Percentiles rank a stretch among this genome's conserved stretches.
Conservation (phyloP, 495 filamentous ascomycete species). For the Letharia lupina region DNA sequence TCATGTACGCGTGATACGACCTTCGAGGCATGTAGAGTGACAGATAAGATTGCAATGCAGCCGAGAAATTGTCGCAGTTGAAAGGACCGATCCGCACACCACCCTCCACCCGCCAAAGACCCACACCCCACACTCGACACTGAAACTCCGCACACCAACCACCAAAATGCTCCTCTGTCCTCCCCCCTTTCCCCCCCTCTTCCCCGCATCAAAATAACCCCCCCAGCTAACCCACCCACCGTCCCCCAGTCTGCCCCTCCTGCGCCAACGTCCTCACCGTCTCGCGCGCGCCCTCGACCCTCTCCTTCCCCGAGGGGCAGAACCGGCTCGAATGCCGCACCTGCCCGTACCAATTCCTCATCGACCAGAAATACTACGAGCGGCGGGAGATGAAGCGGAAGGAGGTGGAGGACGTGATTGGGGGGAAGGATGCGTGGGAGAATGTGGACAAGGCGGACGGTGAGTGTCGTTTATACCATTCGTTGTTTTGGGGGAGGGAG, state of each 20-base stretch:
- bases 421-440: slow-evolving; percentile 76
- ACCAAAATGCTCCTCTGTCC: slow-evolving; percentile 60
- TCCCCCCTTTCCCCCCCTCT: not conserved
- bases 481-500: slow-evolving; percentile 4
- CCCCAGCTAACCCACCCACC: slow-evolving; percentile 8
- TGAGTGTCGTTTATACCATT: slow-evolving; percentile 32
- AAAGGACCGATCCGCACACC: no score
- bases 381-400: slow-evolving; percentile 64
- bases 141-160: no score
- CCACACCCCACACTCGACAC: no score
- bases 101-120: no score
- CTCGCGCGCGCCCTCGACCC: slow-evolving; percentile 45
- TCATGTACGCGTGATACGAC: no score
- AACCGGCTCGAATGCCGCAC: slow-evolving; percentile 88
- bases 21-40: no score
- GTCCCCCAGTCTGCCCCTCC: slow-evolving; percentile 70
- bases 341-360: slow-evolving; percentile 78
- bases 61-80: no score
- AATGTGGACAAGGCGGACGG: slow-evolving; percentile 74
- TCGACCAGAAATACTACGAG: slow-evolving; percentile 66
- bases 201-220: not conserved
- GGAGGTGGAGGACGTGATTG: slow-evolving; percentile 86
- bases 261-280: slow-evolving; percentile 77
- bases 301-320: slow-evolving; percentile 40
- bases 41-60: no score